These are phyloP conservation scores for Apiospora hydei DNA, from an alignment of 2,329 filamentous ascomycete species.

Conservation along the genomic window DNA sequence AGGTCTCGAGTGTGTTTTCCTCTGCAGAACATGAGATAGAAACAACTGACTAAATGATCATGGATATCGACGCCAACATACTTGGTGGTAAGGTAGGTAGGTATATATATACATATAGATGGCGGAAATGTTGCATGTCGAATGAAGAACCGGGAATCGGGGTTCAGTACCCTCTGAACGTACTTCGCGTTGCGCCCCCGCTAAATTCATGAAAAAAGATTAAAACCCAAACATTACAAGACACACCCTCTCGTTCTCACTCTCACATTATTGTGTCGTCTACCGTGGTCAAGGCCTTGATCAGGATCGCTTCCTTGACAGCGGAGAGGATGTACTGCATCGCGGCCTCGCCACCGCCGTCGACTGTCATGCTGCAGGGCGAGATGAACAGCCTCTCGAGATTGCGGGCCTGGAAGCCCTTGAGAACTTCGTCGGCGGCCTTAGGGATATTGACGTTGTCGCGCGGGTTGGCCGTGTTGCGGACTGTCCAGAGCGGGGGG, in stretches of 20 bases:
- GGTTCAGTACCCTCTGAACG: not conserved
- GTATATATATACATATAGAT: conserved; percentile 7
- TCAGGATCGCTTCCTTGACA: conserved; percentile 2
- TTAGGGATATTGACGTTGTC: conserved; percentile 22
- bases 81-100: not conserved
- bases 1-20: not conserved
- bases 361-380: conserved; percentile 15
- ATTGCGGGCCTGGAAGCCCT: conserved; percentile 13
- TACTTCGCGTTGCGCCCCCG: not conserved
- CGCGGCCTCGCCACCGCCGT: not conserved
- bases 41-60: not conserved
- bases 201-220: not conserved
- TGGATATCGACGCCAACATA: not conserved
- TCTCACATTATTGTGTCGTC: not conserved
- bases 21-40: not conserved
- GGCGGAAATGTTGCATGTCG: not conserved
- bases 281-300: not conserved
- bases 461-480: conserved; percentile 2
- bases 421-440: conserved; percentile 19
- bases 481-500: conserved; percentile 3
- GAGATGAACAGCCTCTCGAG: conserved; percentile 10
- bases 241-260: not conserved
- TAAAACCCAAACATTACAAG: not conserved
- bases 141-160: not conserved
- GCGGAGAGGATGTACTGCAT: conserved; percentile 10